Evolutionary conservation across 1,284 basidiomycete species (phyloP), one percentile per base, ranked within the genome.

Genomic region (Leccinum pallidistipes): DNA sequence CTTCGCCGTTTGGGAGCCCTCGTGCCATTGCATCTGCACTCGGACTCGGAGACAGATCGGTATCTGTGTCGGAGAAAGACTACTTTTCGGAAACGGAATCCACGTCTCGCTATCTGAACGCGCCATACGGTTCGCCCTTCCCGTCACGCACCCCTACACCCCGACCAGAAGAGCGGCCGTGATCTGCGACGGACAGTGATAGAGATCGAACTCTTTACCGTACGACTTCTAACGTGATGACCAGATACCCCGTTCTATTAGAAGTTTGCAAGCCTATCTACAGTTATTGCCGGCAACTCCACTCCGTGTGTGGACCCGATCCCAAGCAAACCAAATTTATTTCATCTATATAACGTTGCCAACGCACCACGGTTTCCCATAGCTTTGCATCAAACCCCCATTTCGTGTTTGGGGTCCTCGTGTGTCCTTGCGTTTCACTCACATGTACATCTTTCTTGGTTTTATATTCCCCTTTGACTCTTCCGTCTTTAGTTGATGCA

Each of bases 61-160:
- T 63, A 36, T 55, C 63, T 38, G 59, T 65, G 56, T 62, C 68
- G 52, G 77, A 80, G 57, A 69, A 73, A 29, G 72, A 74, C 64
- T 71, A 73, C 62, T 84, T 85, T 66, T 71, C 71, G 5, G 79
- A 83, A 65, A 88, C 79, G 72, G 65, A 80, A 64, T 81, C 83
- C 45, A 85, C 86, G 27, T 65, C 75, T 61, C 78, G 85, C 65
- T 88, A 87, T 68, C 80, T 85, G 60, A 81, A 79, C 61, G 83
- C 85, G 52, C 86, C 86, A 18, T 88, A 88, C 67, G 87, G 86
- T 9, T 86, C 85, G 8, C 87, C 87, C 10, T 86, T 83, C 68
- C 80, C 84, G 3, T 87, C 86, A 45, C 79, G 83, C 53, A 78
- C 85, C 29, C 83, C 85, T 8, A 87, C 86, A 9, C 83, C 85